These are phyloP conservation scores for Lasiosphaeria miniovina DNA, from an alignment of 495 filamentous ascomycete species.

Conservation along the genomic window DNA sequence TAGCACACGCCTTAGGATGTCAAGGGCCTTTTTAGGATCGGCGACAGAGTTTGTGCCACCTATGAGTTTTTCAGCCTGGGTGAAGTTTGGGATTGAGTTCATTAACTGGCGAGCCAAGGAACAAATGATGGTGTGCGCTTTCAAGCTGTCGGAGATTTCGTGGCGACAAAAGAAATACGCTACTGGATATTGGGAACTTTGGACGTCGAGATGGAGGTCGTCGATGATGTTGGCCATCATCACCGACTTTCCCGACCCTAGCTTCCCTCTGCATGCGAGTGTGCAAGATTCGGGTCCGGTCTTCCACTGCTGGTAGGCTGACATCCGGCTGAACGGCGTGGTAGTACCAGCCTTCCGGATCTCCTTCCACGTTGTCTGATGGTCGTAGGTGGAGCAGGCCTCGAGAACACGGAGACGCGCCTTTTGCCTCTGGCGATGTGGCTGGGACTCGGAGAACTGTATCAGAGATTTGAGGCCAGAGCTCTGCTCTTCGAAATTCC, in stretches of 20 bases:
- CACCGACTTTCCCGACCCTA: slow-evolving; percentile 44
- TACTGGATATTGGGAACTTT: slow-evolving; percentile 18
- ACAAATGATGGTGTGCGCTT: slow-evolving; percentile 37
- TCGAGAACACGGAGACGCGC: slow-evolving; percentile 32
- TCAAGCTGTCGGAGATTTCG: slow-evolving; percentile 35
- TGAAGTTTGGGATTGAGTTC: slow-evolving; percentile 17
- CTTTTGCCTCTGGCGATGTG: slow-evolving; percentile 28
- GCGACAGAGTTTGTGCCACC: slow-evolving; percentile 9
- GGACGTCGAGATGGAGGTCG: slow-evolving; percentile 34
- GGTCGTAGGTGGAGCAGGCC: slow-evolving; percentile 41
- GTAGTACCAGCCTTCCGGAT: slow-evolving; percentile 40
- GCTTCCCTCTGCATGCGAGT: slow-evolving; percentile 38
- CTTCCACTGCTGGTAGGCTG: slow-evolving; percentile 41
- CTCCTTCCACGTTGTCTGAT: slow-evolving; percentile 42
- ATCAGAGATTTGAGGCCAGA: slow-evolving; percentile 28
- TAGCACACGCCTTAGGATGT: slow-evolving; percentile 23
- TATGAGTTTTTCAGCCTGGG: slow-evolving; percentile 16
- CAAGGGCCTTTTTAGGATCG: neutral
- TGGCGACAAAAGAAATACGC: slow-evolving; percentile 47
- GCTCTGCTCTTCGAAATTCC: slow-evolving; percentile 35
- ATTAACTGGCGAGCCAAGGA: slow-evolving; percentile 42
- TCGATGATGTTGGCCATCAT: slow-evolving; percentile 44
- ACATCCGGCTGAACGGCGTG: slow-evolving; percentile 23
- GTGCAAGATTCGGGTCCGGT: slow-evolving; percentile 21
- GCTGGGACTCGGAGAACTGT: slow-evolving; percentile 24